Percentiles rank a stretch among this genome's conserved stretches.
phyloP scores from a whole-genome alignment of 768 basidiomycete species.

The Collybia mongolica region DNA sequence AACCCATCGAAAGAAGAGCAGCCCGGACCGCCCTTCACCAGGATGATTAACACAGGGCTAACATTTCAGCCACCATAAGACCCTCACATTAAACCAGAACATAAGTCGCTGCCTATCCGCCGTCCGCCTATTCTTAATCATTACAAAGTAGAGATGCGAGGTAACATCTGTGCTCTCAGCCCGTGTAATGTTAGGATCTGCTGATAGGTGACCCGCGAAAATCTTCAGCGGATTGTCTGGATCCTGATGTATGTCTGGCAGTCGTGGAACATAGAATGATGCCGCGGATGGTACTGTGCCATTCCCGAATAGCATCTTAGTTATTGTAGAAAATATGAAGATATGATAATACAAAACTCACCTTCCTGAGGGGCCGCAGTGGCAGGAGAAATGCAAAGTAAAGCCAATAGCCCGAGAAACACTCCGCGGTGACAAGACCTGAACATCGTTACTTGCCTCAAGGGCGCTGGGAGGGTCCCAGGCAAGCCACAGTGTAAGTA shows the following conservation, averaged over 20 bases:
- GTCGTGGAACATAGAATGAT: slow-evolving; percentile 75
- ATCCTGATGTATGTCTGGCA: slow-evolving; percentile 79
- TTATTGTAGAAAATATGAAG: slow-evolving; percentile 1
- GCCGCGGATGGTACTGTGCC: slow-evolving; percentile 73
- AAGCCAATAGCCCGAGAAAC: slow-evolving; percentile 13
- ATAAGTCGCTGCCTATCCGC: slow-evolving; percentile 91
- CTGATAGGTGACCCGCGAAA: slow-evolving; percentile 83
- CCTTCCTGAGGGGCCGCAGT: slow-evolving; percentile 38
- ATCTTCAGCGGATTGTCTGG: slow-evolving; percentile 69
- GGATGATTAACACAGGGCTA: not conserved
- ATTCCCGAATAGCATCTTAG: slow-evolving; percentile 1
- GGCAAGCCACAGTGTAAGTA: no score
- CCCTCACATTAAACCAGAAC: slow-evolving; percentile 93
- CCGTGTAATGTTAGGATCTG: slow-evolving; percentile 62
- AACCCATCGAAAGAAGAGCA: slow-evolving; percentile 97
- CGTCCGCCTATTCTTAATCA: slow-evolving; percentile 80
- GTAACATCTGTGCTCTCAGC: slow-evolving; percentile 58
- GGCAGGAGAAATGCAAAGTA: slow-evolving; percentile 8
- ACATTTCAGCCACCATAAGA: slow-evolving; percentile 1
- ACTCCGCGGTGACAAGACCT: slow-evolving; percentile 5
- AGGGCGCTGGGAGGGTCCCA: no score
- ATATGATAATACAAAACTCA: slow-evolving; percentile 19
- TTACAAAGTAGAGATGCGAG: slow-evolving; percentile 84
- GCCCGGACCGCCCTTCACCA: slow-evolving; percentile 84
- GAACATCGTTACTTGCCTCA: slow-evolving; percentile 5